Evolutionary conservation across 2,329 filamentous ascomycete genomes (phyloP).

Genomic region (Ceratocystis cubensis): DNA sequence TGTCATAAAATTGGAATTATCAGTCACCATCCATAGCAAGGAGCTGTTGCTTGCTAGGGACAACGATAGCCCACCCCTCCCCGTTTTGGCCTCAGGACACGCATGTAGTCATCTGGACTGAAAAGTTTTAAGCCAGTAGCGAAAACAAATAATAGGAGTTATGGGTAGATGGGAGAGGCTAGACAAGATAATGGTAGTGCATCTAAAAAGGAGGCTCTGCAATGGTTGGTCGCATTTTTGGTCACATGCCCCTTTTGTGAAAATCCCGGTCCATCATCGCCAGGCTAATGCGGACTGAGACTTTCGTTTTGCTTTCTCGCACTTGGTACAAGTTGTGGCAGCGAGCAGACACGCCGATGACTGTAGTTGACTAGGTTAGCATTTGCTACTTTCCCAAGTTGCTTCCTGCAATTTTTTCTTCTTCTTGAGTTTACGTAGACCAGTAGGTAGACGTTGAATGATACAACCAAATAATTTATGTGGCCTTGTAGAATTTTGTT

Average conservation of each 20-base stretch:
- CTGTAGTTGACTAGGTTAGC: too few relatives aligned
- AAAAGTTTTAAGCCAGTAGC: neutral
- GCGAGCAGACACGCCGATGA: too few relatives aligned
- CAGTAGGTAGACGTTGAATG: too few relatives aligned
- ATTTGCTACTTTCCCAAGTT: too few relatives aligned
- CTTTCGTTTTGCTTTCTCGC: neutral
- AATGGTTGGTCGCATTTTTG: neutral
- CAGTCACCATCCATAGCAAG: neutral
- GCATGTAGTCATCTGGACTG: neutral
- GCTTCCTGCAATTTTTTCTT: too few relatives aligned
- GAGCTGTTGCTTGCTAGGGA: neutral
- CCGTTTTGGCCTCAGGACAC: constrained; percentile 8
- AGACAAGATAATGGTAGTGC: neutral
- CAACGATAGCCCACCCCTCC: neutral
- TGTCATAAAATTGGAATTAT: neutral
- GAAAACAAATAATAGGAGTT: neutral
- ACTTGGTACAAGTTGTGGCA: neutral
- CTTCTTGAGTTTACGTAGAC: too few relatives aligned
- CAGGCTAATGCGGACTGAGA: neutral
- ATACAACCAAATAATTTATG: neutral
- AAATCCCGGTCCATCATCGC: neutral
- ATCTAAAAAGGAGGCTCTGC: neutral
- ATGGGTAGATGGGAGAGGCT: neutral
- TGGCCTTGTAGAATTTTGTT: neutral
- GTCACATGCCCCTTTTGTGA: neutral